A percentile compares a stretch with the other conserved stretches of the same genome.
Evolutionary conservation across 129 eudicot species (phyloP).

Genomic region (Heracleum sosnowskyi): DNA sequence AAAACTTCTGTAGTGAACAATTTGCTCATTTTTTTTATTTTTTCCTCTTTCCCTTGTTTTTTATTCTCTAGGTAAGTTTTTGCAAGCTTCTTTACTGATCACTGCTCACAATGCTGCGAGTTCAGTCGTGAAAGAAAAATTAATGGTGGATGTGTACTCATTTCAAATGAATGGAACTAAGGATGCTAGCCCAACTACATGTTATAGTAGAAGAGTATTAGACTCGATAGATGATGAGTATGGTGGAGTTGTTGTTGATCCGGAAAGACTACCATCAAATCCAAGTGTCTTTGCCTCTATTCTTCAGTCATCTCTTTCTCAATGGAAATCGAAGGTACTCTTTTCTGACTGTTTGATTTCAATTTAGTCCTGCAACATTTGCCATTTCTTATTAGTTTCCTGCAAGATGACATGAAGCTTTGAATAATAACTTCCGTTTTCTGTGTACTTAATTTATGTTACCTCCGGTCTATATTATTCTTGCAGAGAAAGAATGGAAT

Average conservation of each 20-base stretch:
- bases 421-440: not conserved
- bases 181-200: conserved; percentile 28
- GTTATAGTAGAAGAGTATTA: conserved; percentile 29
- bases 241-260: conserved; percentile 62
- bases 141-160: conserved; percentile 27
- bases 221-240: conserved; percentile 79
- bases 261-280: conserved; percentile 59
- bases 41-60: not conserved
- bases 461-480: not conserved
- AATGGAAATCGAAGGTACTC: conserved; percentile 58
- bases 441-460: not conserved
- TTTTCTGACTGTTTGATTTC: not conserved
- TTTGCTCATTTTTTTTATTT: not conserved
- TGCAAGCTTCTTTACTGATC: conserved; percentile 25
- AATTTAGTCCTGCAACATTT: not conserved
- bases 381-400: not conserved
- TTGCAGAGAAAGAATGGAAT: conserved; percentile 85
- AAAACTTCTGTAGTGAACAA: not conserved
- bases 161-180: conserved; percentile 36
- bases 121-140: conserved; percentile 22
- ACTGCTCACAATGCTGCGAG: conserved; percentile 9
- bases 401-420: not conserved
- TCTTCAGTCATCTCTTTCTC: conserved; percentile 55
- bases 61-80: conserved; percentile 16
- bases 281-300: conserved; percentile 41